These are phyloP conservation scores for Geotrichum aggregatum DNA, from an alignment of 1,139 yeast genomes.

Conservation along the genomic window DNA sequence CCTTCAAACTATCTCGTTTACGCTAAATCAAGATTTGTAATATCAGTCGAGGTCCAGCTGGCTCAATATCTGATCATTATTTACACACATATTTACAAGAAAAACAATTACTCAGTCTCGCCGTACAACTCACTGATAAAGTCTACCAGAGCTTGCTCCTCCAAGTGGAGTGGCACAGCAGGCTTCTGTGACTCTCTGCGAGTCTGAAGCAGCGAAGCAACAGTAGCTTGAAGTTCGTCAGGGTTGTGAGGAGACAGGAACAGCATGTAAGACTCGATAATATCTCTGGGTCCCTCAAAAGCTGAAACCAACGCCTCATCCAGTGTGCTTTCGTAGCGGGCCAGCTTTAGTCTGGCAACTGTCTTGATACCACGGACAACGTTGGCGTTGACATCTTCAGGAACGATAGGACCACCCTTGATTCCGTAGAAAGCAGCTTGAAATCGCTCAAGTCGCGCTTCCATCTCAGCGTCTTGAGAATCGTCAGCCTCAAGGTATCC, in stretches of 20 bases:
- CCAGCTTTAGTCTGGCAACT: slow-evolving; percentile 63
- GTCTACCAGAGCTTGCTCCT: slow-evolving; percentile 4
- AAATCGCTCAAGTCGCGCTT: slow-evolving; percentile 68
- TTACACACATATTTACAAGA: not conserved
- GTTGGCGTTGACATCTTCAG: slow-evolving; percentile 54
- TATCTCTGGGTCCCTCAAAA: slow-evolving; percentile 40
- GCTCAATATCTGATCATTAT: not conserved
- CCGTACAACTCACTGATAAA: slow-evolving; percentile 9
- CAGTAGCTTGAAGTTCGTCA: slow-evolving; percentile 37
- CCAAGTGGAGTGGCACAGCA: slow-evolving; percentile 10
- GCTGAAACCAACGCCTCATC: slow-evolving; percentile 28
- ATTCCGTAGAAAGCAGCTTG: slow-evolving; percentile 82
- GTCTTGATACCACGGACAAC: slow-evolving; percentile 65
- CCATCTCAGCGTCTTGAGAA: slow-evolving; percentile 55
- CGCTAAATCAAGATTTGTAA: no score
- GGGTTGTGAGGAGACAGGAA: slow-evolving; percentile 48
- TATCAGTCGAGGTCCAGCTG: no score
- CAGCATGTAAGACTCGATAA: slow-evolving; percentile 50
- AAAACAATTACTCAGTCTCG: slow-evolving; percentile 1
- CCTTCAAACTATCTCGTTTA: no score
- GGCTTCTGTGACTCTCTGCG: slow-evolving; percentile 2
- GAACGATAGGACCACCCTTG: slow-evolving; percentile 25
- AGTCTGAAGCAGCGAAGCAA: slow-evolving; percentile 10
- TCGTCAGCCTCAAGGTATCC: slow-evolving; percentile 57
- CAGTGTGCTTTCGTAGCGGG: slow-evolving; percentile 40